phyloP scores from a whole-genome alignment of 2,329 filamentous ascomycete genomes.

The Ceratocystis ficicola region DNA sequence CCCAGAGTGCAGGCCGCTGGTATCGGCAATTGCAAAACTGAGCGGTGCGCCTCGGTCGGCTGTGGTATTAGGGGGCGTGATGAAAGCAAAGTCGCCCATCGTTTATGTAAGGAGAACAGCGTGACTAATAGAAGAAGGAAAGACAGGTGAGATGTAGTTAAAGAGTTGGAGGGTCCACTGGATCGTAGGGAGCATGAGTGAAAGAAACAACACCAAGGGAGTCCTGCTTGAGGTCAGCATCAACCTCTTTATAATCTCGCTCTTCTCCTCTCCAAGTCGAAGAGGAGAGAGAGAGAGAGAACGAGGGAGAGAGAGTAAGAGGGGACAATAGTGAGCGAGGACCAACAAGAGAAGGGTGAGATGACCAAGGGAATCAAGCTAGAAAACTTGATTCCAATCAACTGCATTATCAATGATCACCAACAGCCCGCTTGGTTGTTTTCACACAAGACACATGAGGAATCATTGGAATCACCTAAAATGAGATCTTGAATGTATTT shows the following conservation, averaged over 20 bases:
- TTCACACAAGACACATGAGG: too few relatives aligned
- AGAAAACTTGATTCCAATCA: too few relatives aligned
- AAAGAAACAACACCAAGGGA: background rate
- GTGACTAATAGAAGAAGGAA: background rate
- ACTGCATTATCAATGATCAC: too few relatives aligned
- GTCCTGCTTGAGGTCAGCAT: background rate
- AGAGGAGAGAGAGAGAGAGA: background rate
- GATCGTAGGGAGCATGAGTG: background rate
- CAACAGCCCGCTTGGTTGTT: background rate
- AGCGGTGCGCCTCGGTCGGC: background rate
- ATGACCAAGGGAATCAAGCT: background rate
- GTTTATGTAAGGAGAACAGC: background rate
- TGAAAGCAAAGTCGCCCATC: slow-evolving; percentile 1
- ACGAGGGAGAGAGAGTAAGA: background rate
- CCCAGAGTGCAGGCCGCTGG: slow-evolving; percentile 1
- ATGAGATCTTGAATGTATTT: too few relatives aligned
- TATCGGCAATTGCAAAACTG: slow-evolving; percentile 4
- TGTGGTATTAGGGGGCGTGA: background rate
- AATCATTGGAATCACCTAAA: too few relatives aligned
- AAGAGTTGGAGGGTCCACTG: background rate
- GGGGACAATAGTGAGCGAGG: background rate
- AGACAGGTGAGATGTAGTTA: background rate
- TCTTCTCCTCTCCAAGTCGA: background rate
- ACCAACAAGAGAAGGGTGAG: background rate
- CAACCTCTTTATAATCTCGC: background rate